These are phyloP conservation scores for Fragaria vesca DNA, from an alignment of 306 rosid genomes.

Conservation along the genomic window DNA sequence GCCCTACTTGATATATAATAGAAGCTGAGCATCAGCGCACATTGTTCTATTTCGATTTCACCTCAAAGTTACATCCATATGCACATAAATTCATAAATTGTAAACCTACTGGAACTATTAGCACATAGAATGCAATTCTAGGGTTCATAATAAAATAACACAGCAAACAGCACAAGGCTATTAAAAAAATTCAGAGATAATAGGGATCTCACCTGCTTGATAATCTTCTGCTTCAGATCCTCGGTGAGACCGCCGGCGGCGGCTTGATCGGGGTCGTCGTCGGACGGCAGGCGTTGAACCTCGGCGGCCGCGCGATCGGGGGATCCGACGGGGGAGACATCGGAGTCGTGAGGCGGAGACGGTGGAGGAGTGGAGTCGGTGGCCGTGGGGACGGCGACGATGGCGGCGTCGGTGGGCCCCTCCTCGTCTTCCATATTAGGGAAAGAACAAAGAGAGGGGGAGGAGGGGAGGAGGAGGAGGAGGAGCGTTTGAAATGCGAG, in stretches of 20 bases:
- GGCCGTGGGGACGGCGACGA: conserved; percentile 19
- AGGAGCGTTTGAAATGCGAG: conserved; percentile 7
- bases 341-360: conserved; percentile 43
- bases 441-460: conserved; percentile 27
- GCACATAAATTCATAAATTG: no score
- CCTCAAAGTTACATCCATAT: neutral
- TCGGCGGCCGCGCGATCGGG: conserved; percentile 39
- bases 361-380: conserved; percentile 25
- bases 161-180: neutral
- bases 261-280: conserved; percentile 47
- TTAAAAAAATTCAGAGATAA: neutral
- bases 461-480: conserved; percentile 30
- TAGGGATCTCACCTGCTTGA: conserved; percentile 59
- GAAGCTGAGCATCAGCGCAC: neutral
- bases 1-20: neutral
- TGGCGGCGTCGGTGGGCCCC: conserved; percentile 37
- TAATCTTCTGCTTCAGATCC: conserved; percentile 76
- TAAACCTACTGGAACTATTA: neutral
- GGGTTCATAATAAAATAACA: conserved; percentile 15
- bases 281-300: conserved; percentile 44
- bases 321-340: conserved; percentile 31
- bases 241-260: conserved; percentile 48
- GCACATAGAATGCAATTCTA: neutral
- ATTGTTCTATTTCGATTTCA: neutral
- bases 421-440: conserved; percentile 64